A percentile compares a stretch with the other conserved stretches of the same genome.
These are phyloP conservation scores for Meyerozyma athensensis DNA, from an alignment of 1,139 yeast genomes.

Conservation along the genomic window DNA sequence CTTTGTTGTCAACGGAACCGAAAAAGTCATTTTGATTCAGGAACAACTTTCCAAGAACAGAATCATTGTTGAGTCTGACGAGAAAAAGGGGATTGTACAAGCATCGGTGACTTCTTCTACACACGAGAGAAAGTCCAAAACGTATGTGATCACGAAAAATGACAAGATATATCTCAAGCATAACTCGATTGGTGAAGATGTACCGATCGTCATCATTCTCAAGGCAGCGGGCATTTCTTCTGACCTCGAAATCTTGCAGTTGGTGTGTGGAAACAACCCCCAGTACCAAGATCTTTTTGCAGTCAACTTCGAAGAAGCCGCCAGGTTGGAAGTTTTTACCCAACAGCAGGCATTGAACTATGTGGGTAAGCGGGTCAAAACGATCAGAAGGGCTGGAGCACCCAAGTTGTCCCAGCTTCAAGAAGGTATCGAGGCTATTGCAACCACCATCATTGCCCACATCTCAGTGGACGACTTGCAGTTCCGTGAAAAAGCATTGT, in stretches of 20 bases:
- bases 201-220: conserved; percentile 87
- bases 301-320: conserved; percentile 90
- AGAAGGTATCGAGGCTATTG: conserved; percentile 96
- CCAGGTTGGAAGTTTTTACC: conserved; percentile 78
- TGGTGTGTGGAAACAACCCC: conserved; percentile 88
- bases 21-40: conserved; percentile 92
- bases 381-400: conserved; percentile 80
- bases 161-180: conserved; percentile 88
- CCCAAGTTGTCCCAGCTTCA: conserved; percentile 78
- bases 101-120: conserved; percentile 98
- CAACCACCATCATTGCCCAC: conserved; percentile 95
- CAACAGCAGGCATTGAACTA: conserved; percentile 92
- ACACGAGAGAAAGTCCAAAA: conserved; percentile 95
- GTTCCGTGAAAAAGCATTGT: conserved; percentile 89
- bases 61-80: conserved; percentile 96
- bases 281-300: conserved; percentile 89
- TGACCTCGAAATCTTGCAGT: conserved; percentile 87
- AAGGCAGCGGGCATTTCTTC: conserved; percentile 95
- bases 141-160: conserved; percentile 90
- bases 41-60: conserved; percentile 96
- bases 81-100: conserved; percentile 88
- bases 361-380: conserved; percentile 86
- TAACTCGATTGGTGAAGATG: conserved; percentile 90
- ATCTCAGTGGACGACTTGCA: conserved; percentile 81
- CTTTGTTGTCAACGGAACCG: conserved; percentile 96